phyloP scores from a whole-genome alignment of 2,329 filamentous ascomycete genomes.

The Didymella glomerata region DNA sequence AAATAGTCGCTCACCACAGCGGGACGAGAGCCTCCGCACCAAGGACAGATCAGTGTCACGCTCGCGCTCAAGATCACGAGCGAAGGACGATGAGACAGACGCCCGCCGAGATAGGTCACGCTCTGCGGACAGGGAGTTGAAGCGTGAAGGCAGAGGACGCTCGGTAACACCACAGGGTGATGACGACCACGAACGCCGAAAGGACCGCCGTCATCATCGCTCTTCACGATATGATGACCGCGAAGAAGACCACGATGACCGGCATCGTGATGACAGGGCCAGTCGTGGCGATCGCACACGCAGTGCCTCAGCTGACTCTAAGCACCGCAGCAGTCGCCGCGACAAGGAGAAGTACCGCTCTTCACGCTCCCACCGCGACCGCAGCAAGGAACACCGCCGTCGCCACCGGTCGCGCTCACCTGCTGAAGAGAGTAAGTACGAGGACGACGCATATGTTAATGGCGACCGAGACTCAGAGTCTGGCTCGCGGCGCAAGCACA shows the following conservation, averaged over 20 bases:
- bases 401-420: conserved; percentile 56
- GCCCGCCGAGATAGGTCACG: conserved; percentile 34
- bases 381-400: conserved; percentile 55
- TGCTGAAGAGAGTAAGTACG: conserved; percentile 38
- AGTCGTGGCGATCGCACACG: conserved; percentile 63
- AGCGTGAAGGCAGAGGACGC: conserved; percentile 58
- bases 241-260: conserved; percentile 50
- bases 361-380: conserved; percentile 57
- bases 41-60: conserved; percentile 53
- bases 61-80: conserved; percentile 49
- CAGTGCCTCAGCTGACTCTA: conserved; percentile 69
- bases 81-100: conserved; percentile 32
- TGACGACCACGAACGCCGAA: conserved; percentile 47
- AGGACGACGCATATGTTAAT: conserved; percentile 43
- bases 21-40: conserved; percentile 46
- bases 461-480: conserved; percentile 40
- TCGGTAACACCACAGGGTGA: conserved; percentile 57
- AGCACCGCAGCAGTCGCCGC: conserved; percentile 67
- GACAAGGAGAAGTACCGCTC: conserved; percentile 55
- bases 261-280: conserved; percentile 59
- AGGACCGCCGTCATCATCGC: conserved; percentile 57
- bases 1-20: conserved; percentile 43
- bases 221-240: conserved; percentile 55
- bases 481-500: conserved; percentile 49
- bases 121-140: conserved; percentile 57